Conservation (phyloP, 2,329 filamentous ascomycete species). For the Lasiodiplodia citricola region DNA sequence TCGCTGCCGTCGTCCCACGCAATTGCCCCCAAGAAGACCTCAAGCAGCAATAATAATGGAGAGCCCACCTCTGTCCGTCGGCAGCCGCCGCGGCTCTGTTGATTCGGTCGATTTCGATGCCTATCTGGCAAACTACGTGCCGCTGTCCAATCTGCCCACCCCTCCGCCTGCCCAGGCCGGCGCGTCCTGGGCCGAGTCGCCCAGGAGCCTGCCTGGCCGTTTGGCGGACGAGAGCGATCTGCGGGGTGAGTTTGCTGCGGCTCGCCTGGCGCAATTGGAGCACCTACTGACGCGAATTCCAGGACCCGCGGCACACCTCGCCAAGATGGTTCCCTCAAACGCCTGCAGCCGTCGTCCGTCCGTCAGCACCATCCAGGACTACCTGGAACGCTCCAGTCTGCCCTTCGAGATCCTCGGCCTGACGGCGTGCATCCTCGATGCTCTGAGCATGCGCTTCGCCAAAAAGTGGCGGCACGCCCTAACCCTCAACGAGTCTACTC, state of each 20-base stretch:
- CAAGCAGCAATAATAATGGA: conserved; percentile 18
- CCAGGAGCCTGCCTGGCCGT: conserved; percentile 4
- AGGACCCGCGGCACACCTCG: conserved; percentile 44
- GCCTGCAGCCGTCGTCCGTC: conserved; percentile 38
- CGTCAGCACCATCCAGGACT: conserved; percentile 35
- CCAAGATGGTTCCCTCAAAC: conserved; percentile 43
- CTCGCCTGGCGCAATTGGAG: not conserved
- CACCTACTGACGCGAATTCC: conserved; percentile 19
- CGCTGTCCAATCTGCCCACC: conserved; percentile 47
- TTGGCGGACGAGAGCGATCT: conserved; percentile 18
- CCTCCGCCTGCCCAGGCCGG: conserved; percentile 36
- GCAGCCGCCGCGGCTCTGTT: conserved; percentile 29
- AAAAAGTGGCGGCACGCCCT: conserved; percentile 38
- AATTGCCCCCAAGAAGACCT: not conserved
- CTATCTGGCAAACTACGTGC: conserved; percentile 47
- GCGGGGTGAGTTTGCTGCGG: conserved; percentile 18
- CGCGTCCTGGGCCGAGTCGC: not conserved
- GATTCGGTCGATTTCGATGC: conserved; percentile 45
- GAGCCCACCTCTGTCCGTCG: conserved; percentile 25
- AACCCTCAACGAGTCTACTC: conserved; percentile 30
- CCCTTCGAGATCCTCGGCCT: conserved; percentile 44
- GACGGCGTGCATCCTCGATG: conserved; percentile 45
- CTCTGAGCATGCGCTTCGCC: conserved; percentile 41
- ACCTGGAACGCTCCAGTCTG: conserved; percentile 40
- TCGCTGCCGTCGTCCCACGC: not conserved